Evolutionary conservation across 2,329 filamentous ascomycete genomes (phyloP).

Genomic region (Helotiales sp.): DNA sequence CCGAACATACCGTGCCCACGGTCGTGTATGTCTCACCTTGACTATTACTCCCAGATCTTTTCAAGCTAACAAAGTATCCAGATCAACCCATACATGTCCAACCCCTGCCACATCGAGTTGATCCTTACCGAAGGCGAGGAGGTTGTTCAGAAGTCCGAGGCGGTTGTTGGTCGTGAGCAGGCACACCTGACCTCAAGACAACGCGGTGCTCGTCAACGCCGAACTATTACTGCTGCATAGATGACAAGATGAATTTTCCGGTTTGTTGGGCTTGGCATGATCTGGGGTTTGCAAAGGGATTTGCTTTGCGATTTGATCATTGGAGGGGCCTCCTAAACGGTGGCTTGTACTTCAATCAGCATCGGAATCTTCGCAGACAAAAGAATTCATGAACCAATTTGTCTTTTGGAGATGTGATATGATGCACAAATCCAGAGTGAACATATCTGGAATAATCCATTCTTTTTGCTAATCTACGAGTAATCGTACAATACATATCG

Average conservation of each 20-base stretch:
- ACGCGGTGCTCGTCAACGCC: conserved; percentile 70
- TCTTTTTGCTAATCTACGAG: not conserved
- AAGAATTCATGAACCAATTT: conserved; percentile 16
- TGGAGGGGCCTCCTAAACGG: conserved; percentile 25
- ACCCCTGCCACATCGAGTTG: conserved; percentile 99
- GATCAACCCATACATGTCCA: conserved; percentile 99
- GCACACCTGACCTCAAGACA: conserved; percentile 84
- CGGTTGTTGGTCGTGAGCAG: conserved; percentile 63
- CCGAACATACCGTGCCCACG: conserved; percentile 99
- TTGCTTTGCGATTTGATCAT: conserved; percentile 25
- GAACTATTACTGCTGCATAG: conserved; percentile 67
- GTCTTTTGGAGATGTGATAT: not conserved
- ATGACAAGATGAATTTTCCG: conserved; percentile 33
- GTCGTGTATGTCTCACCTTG: conserved; percentile 79
- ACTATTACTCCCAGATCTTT: not conserved
- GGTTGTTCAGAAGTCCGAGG: conserved; percentile 85
- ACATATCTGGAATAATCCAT: not conserved
- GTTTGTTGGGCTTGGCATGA: conserved; percentile 30
- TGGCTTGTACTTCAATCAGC: conserved; percentile 35
- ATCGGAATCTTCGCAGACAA: conserved; percentile 20
- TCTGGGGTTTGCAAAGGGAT: conserved; percentile 30
- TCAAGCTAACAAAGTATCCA: conserved; percentile 39
- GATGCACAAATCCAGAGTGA: not conserved
- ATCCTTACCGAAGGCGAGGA: conserved; percentile 98
- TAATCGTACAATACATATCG: not conserved